phyloP scores from a whole-genome alignment of 345 rosid genomes.

The Eucalyptus regnans region DNA sequence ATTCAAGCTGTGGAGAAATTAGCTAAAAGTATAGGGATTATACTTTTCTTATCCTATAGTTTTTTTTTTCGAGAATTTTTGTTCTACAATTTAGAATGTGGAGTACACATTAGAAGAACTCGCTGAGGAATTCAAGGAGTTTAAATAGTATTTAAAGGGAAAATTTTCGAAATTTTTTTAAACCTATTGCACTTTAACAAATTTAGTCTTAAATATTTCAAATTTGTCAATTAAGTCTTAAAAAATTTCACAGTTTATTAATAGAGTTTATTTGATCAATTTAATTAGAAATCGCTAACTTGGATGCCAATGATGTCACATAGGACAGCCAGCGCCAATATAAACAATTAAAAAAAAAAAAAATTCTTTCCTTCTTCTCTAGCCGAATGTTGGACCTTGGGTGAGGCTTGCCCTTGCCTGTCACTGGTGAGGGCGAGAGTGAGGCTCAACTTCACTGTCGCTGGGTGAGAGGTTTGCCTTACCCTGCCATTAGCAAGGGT shows the following conservation, averaged over 20 bases:
- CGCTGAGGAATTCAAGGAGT: neutral
- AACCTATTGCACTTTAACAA: neutral
- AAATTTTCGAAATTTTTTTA: neutral
- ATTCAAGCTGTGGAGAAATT: neutral
- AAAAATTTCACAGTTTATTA: too few species aligned
- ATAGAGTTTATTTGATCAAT: too few species aligned
- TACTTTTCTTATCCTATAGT: neutral
- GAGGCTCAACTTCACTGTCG: too few species aligned
- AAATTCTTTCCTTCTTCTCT: too few species aligned
- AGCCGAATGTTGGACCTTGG: accelerated
- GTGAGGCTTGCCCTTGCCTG: accelerated
- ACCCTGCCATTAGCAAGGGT: too few species aligned
- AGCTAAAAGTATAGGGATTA: neutral
- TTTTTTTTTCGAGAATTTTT: neutral
- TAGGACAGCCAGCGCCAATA: accelerated
- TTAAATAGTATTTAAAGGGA: neutral
- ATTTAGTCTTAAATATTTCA: neutral
- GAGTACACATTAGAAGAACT: neutral
- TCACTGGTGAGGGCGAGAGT: too few species aligned
- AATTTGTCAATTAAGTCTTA: too few species aligned
- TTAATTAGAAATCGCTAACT: too few species aligned
- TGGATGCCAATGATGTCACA: too few species aligned
- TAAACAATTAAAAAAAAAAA: too few species aligned
- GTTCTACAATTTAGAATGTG: neutral
- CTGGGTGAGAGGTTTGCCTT: too few species aligned